Evolutionary conservation across 2,329 filamentous ascomycete species (phyloP).

Genomic region (Chaetomium globosum): DNA sequence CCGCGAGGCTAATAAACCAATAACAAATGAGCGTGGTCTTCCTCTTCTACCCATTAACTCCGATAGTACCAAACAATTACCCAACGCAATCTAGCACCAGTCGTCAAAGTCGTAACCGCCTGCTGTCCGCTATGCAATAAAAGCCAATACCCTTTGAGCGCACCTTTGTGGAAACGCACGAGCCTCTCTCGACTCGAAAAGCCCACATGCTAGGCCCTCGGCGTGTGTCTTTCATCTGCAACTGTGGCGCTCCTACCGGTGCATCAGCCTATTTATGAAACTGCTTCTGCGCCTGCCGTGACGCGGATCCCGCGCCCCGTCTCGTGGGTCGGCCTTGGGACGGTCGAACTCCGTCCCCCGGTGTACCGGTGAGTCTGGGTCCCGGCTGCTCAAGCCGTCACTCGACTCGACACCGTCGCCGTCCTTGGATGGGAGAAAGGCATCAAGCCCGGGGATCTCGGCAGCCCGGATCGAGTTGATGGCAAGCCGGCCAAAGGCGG

Average conservation of each 20-base stretch:
- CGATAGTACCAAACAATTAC: neutral
- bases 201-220: neutral
- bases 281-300: constrained; percentile 21
- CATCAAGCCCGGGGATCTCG: constrained; percentile 23
- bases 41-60: constrained; percentile 7
- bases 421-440: constrained; percentile 22
- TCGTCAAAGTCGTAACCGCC: constrained; percentile 12
- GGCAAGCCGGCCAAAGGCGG: constrained; percentile 29
- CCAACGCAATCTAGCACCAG: neutral
- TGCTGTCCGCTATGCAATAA: neutral
- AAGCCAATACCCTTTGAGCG: constrained; percentile 23
- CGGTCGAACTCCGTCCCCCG: constrained; percentile 4
- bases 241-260: constrained; percentile 19
- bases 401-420: constrained; percentile 21
- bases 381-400: constrained; percentile 25
- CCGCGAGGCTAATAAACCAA: constrained; percentile 14
- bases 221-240: neutral
- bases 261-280: constrained; percentile 26
- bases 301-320: constrained; percentile 7
- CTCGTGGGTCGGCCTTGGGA: constrained; percentile 11
- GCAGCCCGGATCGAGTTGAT: constrained; percentile 28
- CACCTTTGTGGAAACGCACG: neutral
- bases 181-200: neutral
- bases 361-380: constrained; percentile 22
- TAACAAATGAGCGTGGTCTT: constrained; percentile 16